phyloP scores from a whole-genome alignment of 106 monocot species.

The Dioscorea alata region DNA sequence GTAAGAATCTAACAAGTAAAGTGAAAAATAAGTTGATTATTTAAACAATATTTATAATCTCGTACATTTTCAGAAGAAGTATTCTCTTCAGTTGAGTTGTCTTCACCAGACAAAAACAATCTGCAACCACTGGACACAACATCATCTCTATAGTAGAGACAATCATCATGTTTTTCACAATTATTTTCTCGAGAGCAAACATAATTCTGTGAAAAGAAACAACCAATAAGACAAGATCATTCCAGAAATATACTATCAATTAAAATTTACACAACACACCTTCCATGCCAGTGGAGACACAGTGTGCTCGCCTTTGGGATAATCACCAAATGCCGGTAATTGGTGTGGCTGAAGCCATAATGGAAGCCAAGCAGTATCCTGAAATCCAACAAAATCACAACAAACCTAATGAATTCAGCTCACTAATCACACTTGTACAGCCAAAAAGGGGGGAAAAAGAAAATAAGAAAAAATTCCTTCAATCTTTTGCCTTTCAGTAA shows the following conservation, averaged over 20 bases:
- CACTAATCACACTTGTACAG: neutral
- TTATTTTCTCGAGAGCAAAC: constrained; percentile 11
- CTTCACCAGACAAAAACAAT: constrained; percentile 53
- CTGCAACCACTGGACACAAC: constrained; percentile 25
- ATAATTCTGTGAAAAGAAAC: neutral
- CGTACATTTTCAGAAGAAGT: constrained; percentile 30
- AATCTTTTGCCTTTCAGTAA: too few species aligned
- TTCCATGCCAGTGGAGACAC: neutral
- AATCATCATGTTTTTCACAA: constrained; percentile 2
- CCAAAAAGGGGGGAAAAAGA: too few species aligned
- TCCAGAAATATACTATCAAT: neutral
- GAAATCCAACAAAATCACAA: neutral
- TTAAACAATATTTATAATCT: neutral
- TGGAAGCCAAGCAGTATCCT: constrained; percentile 22
- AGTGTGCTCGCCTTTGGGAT: neutral
- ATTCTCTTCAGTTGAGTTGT: constrained; percentile 17
- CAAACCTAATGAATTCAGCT: neutral
- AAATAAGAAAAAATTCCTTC: too few species aligned
- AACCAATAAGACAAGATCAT: neutral
- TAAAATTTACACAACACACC: neutral
- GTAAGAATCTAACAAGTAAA: neutral
- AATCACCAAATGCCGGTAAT: neutral
- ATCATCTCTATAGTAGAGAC: constrained; percentile 17
- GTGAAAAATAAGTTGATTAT: neutral
- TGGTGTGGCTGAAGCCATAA: constrained; percentile 26